These are phyloP conservation scores for Talaromyces albobiverticillius DNA, from an alignment of 2,329 filamentous ascomycete genomes.

Conservation along the genomic window DNA sequence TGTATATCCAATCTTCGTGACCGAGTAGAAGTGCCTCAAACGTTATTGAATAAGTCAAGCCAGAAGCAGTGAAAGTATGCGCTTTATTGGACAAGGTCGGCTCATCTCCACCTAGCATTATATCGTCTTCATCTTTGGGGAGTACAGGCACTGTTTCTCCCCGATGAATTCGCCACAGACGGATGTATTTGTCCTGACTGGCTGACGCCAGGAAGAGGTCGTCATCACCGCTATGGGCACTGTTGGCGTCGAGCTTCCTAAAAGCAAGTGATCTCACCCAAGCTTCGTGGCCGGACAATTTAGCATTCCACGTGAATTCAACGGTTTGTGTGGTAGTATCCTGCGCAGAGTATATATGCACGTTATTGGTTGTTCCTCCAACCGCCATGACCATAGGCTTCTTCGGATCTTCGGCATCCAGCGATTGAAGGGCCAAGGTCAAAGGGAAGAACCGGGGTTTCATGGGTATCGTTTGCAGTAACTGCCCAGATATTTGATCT, in stretches of 20 bases:
- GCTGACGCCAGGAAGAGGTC: constrained; percentile 86
- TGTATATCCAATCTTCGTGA: constrained; percentile 98
- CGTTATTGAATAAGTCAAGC: constrained; percentile 71
- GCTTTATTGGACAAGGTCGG: constrained; percentile 86
- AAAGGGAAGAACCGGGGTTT: constrained; percentile 80
- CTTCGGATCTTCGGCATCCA: constrained; percentile 52
- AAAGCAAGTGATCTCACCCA: constrained; percentile 91
- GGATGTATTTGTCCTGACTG: constrained; percentile 96
- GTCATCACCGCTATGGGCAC: constrained; percentile 38
- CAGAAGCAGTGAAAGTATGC: constrained; percentile 65
- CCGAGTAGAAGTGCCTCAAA: constrained; percentile 93
- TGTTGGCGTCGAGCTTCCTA: constrained; percentile 55
- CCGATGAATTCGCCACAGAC: constrained; percentile 81
- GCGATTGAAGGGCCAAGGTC: constrained; percentile 64
- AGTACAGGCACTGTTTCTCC: constrained; percentile 63
- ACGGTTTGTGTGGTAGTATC: constrained; percentile 29
- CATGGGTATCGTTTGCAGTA: constrained; percentile 67
- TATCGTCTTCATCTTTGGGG: constrained; percentile 31
- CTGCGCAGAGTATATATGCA: constrained; percentile 73
- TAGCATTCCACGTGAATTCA: constrained; percentile 70
- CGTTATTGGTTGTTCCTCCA: constrained; percentile 77
- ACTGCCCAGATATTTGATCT: constrained; percentile 39
- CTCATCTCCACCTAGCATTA: constrained; percentile 45
- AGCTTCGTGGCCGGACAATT: constrained; percentile 83
- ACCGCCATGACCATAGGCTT: constrained; percentile 65